phyloP scores from a whole-genome alignment of 2,329 filamentous ascomycete species.

The Orbilia brochopaga region DNA sequence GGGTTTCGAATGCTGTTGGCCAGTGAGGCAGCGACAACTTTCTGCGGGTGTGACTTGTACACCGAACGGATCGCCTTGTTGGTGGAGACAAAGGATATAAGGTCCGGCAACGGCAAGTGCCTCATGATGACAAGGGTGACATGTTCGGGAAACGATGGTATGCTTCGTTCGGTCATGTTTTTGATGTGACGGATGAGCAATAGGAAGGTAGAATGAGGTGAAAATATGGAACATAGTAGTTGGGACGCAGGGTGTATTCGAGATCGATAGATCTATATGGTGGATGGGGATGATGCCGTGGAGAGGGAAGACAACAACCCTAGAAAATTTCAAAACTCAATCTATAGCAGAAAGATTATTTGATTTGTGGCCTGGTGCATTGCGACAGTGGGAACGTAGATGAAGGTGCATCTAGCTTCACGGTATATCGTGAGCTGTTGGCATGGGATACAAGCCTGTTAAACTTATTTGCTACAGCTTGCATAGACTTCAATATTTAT shows the following conservation, averaged over 20 bases:
- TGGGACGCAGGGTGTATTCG: not conserved
- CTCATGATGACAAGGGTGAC: constrained; percentile 14
- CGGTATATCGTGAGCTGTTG: too few relatives aligned
- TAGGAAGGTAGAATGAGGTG: not conserved
- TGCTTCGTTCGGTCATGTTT: not conserved
- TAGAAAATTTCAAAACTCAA: too few relatives aligned
- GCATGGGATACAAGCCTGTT: too few relatives aligned
- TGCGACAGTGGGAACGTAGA: too few relatives aligned
- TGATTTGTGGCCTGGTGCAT: too few relatives aligned
- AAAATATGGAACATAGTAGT: not conserved
- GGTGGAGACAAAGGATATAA: constrained; percentile 16
- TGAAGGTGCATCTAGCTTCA: too few relatives aligned
- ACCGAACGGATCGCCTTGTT: constrained; percentile 8
- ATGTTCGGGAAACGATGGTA: constrained; percentile 12
- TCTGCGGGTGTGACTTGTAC: not conserved
- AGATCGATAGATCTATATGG: not conserved
- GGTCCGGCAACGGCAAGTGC: constrained; percentile 13
- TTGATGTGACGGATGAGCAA: not conserved
- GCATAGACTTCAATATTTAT: too few relatives aligned
- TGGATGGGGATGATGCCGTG: not conserved
- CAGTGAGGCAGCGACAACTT: constrained; percentile 9
- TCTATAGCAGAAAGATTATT: too few relatives aligned
- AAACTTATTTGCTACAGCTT: too few relatives aligned
- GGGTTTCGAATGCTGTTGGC: constrained; percentile 13
- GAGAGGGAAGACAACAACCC: too few relatives aligned